A percentile compares a stretch with the other conserved stretches of the same genome.
phyloP scores from a whole-genome alignment of 176 grass and related monocot species.

The Bonia amplexicaulis region DNA sequence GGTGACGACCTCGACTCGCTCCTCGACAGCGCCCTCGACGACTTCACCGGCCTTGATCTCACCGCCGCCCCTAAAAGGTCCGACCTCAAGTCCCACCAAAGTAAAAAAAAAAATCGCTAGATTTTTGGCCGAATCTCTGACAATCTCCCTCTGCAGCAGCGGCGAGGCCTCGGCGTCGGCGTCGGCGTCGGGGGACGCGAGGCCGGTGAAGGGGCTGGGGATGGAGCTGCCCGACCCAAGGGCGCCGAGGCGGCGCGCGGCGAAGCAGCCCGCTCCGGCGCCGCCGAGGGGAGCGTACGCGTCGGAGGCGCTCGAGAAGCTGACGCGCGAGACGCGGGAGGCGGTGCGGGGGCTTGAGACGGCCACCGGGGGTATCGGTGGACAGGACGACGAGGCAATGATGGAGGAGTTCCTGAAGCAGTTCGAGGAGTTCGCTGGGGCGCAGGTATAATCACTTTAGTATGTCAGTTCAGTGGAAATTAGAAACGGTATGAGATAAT shows the following conservation, averaged over 20 bases:
- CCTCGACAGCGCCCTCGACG: constrained; percentile 59
- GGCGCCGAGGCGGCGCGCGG: constrained; percentile 56
- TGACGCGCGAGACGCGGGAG: constrained; percentile 82
- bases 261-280: constrained; percentile 11
- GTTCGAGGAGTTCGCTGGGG: constrained; percentile 89
- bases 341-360: constrained; percentile 81
- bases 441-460: constrained; percentile 45
- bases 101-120: background rate
- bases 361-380: constrained; percentile 46
- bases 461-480: background rate
- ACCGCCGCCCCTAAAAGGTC: constrained; percentile 42
- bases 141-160: background rate
- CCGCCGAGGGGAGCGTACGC: constrained; percentile 46
- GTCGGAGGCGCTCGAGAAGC: constrained; percentile 87
- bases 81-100: background rate
- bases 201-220: constrained; percentile 43
- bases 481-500: background rate
- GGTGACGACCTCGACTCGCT: constrained; percentile 48
- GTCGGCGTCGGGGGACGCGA: constrained; percentile 26
- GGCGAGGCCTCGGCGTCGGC: constrained; percentile 30
- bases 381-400: constrained; percentile 69
- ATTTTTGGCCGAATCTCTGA: background rate
- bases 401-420: constrained; percentile 99
- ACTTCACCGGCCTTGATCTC: constrained; percentile 59
- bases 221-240: constrained; percentile 73